Base-by-base conservation (phyloP, 2,329 filamentous ascomycete genomes). In the Didymella pinodella region DNA sequence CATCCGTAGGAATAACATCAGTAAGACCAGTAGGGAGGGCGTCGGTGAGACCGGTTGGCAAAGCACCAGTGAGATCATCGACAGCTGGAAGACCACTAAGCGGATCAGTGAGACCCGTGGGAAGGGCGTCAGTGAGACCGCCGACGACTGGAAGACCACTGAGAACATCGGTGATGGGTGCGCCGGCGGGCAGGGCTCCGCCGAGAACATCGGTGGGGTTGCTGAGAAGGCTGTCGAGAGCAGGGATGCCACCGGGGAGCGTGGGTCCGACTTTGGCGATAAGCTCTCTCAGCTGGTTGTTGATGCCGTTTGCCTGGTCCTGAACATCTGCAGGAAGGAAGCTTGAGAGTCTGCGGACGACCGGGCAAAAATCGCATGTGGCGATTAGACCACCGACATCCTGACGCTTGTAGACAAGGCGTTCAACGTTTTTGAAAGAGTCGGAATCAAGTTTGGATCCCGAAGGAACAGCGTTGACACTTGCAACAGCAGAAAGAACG, bases 351-450 rank as follows among this genome's bases (percentile, higher is more conserved):
- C 55, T 56, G n/a, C 57, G 52, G n/a, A 65, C 51, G 7, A 55
- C 60, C 0, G 60, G 63, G 47, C 63, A 65, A 34, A 61, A 38
- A n/a, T 54, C 41, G 31, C 63, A 65, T 4, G 58, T 61, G n/a
- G 61, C 49, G 26, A 57, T 5, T 0, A 63, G 29, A 31, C 58
- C 57, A 8, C 46, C 40, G 25, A 52, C 6, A 22, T 44, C 47
- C 38, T 61, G 63, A 44, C 59, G 62, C 43, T 60, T 57, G 52
- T 54, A 59, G 41, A 59, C 44, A 31, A 45, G 47, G n/a, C 29
- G 50, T 4, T 59, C 51, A 11, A 59, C n/a, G 28, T 59, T 59
- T 10, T 54, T 50, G 50, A 54, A 54, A 8, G 50, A 47, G 8
- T 50, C 50, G n/a, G 49, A 50, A 10, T 59, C 56, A 41, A 54